A percentile compares a stretch with the other conserved stretches of the same genome.
Conservation (phyloP, 176 grass and related monocot species). For the Thalia dealbata region DNA sequence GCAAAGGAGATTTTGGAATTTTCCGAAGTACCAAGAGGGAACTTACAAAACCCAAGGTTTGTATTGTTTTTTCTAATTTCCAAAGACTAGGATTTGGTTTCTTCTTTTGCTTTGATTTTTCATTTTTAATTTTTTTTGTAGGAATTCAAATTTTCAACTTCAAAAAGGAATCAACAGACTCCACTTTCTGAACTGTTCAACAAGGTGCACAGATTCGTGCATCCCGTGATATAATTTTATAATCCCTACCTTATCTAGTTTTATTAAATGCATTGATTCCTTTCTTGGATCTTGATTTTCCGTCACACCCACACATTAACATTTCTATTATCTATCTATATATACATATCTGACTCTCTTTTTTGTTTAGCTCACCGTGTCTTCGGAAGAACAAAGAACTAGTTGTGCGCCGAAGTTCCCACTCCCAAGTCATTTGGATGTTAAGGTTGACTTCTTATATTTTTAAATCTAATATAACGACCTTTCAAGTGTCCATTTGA, state of each 20-base stretch:
- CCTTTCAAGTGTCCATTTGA: not conserved
- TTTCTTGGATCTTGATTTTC: not conserved
- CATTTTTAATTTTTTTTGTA: not conserved
- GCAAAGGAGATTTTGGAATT: conserved; percentile 38
- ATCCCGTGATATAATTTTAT: not conserved
- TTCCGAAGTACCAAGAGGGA: conserved; percentile 45
- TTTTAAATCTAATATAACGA: not conserved
- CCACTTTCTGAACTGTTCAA: conserved; percentile 8
- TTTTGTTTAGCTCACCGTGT: not conserved
- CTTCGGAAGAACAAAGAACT: not conserved
- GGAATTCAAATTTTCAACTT: conserved; percentile 8
- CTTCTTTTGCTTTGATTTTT: not conserved
- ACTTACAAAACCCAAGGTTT: conserved; percentile 60
- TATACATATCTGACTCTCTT: not conserved
- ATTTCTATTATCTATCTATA: too few species aligned
- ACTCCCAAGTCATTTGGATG: not conserved
- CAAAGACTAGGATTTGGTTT: not conserved
- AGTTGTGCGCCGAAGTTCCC: not conserved
- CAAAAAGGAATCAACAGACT: conserved; percentile 2
- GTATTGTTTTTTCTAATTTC: not conserved
- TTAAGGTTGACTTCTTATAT: not conserved
- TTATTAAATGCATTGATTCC: not conserved
- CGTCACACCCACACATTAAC: too few species aligned
- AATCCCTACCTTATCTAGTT: not conserved
- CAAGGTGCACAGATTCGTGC: not conserved